A percentile compares a stretch with the other conserved stretches of the same genome.
These are phyloP conservation scores for Centrapalus pauciflorus DNA, from an alignment of 129 eudicot genomes.

Conservation along the genomic window DNA sequence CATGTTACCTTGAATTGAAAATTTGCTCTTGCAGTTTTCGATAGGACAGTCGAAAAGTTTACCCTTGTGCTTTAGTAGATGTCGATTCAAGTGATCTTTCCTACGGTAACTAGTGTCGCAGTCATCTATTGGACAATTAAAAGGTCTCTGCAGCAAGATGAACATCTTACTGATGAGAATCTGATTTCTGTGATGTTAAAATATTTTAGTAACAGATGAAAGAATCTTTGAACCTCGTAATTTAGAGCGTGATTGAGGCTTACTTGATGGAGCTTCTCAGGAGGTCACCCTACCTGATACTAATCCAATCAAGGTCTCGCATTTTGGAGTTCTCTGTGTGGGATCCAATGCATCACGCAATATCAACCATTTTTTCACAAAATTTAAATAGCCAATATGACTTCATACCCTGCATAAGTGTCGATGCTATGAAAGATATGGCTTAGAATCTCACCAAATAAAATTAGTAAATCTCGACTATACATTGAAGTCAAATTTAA, in stretches of 20 bases:
- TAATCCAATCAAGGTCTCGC: slow-evolving; percentile 98
- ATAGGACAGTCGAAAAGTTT: slow-evolving; percentile 64
- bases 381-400: neutral
- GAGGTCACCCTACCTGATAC: slow-evolving; percentile 99
- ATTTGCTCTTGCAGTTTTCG: slow-evolving; percentile 45
- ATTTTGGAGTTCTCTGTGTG: slow-evolving; percentile 95
- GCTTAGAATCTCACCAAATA: neutral
- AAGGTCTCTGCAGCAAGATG: slow-evolving; percentile 64
- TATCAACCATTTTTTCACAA: slow-evolving; percentile 15
- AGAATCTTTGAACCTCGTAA: slow-evolving; percentile 32
- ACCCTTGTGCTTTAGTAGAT: slow-evolving; percentile 74
- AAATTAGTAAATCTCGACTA: no score
- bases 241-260: slow-evolving; percentile 71
- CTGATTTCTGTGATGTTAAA: neutral
- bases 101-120: slow-evolving; percentile 75
- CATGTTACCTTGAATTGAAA: slow-evolving; percentile 59
- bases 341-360: slow-evolving; percentile 99
- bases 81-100: slow-evolving; percentile 87
- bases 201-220: neutral
- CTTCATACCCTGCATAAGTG: slow-evolving; percentile 41
- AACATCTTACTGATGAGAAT: neutral
- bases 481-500: no score
- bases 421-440: neutral
- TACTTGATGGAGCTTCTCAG: slow-evolving; percentile 99
- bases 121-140: slow-evolving; percentile 53